Conservation (phyloP, 2,329 filamentous ascomycete genomes). For the Cladosporium velox region DNA sequence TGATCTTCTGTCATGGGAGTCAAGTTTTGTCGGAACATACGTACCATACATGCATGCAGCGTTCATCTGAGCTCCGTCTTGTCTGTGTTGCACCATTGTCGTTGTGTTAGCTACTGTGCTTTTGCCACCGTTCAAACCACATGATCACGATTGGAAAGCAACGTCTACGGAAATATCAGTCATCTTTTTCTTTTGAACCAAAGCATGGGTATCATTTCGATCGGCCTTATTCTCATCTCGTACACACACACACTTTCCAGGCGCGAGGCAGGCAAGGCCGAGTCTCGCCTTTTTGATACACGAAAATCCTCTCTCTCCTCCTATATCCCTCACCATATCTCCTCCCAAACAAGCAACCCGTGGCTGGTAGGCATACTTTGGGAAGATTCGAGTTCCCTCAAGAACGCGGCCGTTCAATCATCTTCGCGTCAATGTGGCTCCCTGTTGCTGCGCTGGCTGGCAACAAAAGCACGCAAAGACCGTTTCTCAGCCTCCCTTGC, state of each 20-base stretch:
- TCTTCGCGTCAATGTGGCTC: not conserved
- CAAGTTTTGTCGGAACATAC: not conserved
- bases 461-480: not conserved
- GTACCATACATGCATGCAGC: not conserved
- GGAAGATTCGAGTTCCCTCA: not conserved
- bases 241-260: slow-evolving; percentile 6
- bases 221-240: not conserved
- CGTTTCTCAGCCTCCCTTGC: slow-evolving; percentile 15
- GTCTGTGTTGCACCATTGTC: not conserved
- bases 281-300: slow-evolving; percentile 2
- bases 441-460: not conserved
- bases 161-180: not conserved
- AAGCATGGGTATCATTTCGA: slow-evolving; percentile 13
- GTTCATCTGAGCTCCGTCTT: not conserved
- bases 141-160: not conserved
- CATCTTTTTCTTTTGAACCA: not conserved
- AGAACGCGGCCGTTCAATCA: not conserved
- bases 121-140: not conserved
- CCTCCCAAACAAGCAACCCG: not conserved
- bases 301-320: not conserved
- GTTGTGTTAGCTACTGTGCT: not conserved
- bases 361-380: slow-evolving; percentile 3
- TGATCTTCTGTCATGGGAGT: not conserved
- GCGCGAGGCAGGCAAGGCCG: not conserved
- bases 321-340: not conserved